Evolutionary conservation across 495 filamentous ascomycete species (phyloP), one percentile per base, ranked within the genome.

Genomic region (Pyrenula massariospora): DNA sequence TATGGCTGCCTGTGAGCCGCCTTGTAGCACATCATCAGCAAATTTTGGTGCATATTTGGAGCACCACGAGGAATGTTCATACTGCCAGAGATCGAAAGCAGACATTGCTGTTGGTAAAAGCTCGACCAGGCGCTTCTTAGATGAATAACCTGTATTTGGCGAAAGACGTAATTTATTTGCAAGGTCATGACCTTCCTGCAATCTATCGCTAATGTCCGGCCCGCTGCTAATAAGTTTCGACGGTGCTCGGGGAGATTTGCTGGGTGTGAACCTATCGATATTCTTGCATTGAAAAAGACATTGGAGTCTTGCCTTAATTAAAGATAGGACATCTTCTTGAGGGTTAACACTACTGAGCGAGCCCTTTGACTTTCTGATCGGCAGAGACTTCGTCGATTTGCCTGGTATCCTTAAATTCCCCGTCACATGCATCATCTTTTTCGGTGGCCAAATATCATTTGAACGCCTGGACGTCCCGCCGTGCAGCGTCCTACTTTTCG

Each of bases 41-140:
- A 65, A 72, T 24, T 63, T 71, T 0, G 94, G 94, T 0, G 89
- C 82, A 73, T 96, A 96, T 61, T 99, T 99, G 24, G 91, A 84
- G 1, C 72, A 62, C 94, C 94, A 99, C 48, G 82, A 69, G 23
- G 76, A 72, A 0, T 71, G 75, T 62, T 97, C 93, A 60, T 84
- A 95, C 48, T 80, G 73, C 19, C 80, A 84, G 59, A 66, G 80
- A 68, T 99, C 94, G 63, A 93, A 96, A 15, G 93, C 83, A 0
- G 84, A 89, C 15, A 89, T 73, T 0, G 79, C 76, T 1, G 68
- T 73, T 19, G 70, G 64, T 21, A 97, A 77, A 3, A 72, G 76
- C 1, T 75, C 62, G 56, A 84, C 86, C 1, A 89, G 71, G 11
- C 76, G 78, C 0, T 66, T 54, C n/a, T 92, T 69, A 12, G 82